phyloP scores from a whole-genome alignment of 2,329 filamentous ascomycete genomes.

The Fusarium acutatum region DNA sequence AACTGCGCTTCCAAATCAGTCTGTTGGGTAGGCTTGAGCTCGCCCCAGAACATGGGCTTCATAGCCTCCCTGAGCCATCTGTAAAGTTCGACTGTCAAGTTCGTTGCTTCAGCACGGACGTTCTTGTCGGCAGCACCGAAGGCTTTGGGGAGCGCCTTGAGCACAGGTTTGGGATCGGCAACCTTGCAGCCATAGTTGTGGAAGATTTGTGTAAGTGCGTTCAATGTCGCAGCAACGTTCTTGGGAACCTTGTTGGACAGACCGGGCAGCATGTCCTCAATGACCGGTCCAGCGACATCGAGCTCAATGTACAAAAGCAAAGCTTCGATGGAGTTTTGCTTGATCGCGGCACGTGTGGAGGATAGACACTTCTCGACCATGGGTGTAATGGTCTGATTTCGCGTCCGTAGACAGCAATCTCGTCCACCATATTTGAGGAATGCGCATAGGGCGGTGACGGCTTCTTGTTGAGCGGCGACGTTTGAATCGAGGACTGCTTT shows the following conservation, averaged over 20 bases:
- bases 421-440: slow-evolving; percentile 91
- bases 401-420: slow-evolving; percentile 81
- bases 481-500: slow-evolving; percentile 93
- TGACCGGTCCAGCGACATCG: slow-evolving; percentile 82
- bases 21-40: slow-evolving; percentile 95
- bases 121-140: slow-evolving; percentile 99
- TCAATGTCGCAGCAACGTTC: slow-evolving; percentile 75
- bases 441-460: slow-evolving; percentile 83
- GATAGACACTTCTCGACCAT: slow-evolving; percentile 92
- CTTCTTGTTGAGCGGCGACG: slow-evolving; percentile 95
- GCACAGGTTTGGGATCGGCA: slow-evolving; percentile 88
- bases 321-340: slow-evolving; percentile 85
- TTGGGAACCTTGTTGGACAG: slow-evolving; percentile 92
- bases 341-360: slow-evolving; percentile 87
- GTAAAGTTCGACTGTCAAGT: slow-evolving; percentile 92
- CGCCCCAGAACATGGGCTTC: slow-evolving; percentile 97
- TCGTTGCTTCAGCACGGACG: slow-evolving; percentile 91
- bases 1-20: slow-evolving; percentile 93
- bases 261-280: slow-evolving; percentile 88
- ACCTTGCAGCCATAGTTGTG: slow-evolving; percentile 96
- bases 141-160: slow-evolving; percentile 87
- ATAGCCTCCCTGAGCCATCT: slow-evolving; percentile 97
- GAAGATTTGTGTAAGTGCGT: slow-evolving; percentile 82
- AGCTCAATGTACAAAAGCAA: slow-evolving; percentile 89
- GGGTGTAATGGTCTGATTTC: slow-evolving; percentile 75